Evolutionary conservation across 1,284 basidiomycete genomes (phyloP).

Genomic region (Sphagnurus paluster): DNA sequence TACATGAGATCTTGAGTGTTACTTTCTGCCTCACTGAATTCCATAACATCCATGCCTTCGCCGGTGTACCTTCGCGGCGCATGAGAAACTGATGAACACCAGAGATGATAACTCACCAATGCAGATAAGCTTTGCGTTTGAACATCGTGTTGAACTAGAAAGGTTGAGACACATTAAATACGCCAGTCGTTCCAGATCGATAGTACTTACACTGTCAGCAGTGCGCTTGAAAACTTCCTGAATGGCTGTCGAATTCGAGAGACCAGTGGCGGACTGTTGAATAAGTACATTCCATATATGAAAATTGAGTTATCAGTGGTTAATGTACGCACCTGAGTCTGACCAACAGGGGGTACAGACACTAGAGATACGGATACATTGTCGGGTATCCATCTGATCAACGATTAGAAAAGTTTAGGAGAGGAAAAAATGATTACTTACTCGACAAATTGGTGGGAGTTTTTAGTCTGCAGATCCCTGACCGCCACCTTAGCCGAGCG

Average conservation of each 20-base stretch:
- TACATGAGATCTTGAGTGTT: constrained; percentile 82
- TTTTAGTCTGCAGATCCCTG: constrained; percentile 65
- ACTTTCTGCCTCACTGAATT: constrained; percentile 89
- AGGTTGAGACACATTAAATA: constrained; percentile 1
- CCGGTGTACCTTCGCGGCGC: constrained; percentile 63
- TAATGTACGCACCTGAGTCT: constrained; percentile 54
- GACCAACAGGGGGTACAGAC: constrained; percentile 81
- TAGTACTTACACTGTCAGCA: constrained; percentile 51
- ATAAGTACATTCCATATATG: background rate
- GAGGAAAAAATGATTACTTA: constrained; percentile 34
- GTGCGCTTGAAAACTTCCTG: constrained; percentile 90
- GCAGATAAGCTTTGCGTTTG: constrained; percentile 83
- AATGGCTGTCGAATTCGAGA: constrained; percentile 86
- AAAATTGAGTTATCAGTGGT: constrained; percentile 1
- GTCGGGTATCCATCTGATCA: constrained; percentile 78
- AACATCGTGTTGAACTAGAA: constrained; percentile 78
- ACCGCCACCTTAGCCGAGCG: constrained; percentile 41
- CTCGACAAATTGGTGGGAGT: constrained; percentile 79
- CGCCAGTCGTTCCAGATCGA: background rate
- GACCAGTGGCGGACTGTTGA: constrained; percentile 67
- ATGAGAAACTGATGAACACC: background rate
- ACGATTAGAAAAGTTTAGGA: constrained; percentile 4
- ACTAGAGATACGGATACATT: constrained; percentile 82
- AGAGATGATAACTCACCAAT: constrained; percentile 53
- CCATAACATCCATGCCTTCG: constrained; percentile 92